Evolutionary conservation across 257 asterid genomes (phyloP), one percentile per base, ranked within the genome.

Genomic region (Marsdenia floribunda): DNA sequence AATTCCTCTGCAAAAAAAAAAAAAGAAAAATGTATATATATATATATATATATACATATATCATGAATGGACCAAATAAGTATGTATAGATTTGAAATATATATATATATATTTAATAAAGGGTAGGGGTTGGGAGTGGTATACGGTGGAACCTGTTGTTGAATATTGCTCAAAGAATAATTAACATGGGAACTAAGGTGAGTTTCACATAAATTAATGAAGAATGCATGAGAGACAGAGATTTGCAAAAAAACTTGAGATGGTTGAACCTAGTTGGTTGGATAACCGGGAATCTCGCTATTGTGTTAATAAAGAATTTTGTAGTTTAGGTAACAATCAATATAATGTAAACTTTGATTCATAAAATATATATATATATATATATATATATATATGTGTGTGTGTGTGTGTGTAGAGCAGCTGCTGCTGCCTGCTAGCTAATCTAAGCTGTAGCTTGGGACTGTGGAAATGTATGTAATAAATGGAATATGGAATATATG

Each of bases 281-380:
- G 73, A 53, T 73, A 77, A 54, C 86, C 93, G 96, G 90, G 97
- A 91, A 87, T 91, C 97, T 78, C 89, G 95, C 90, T 82, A 73
- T 80, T 81, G 87, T 86, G 88, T 80, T 78, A 58, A 71, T 54
- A 78, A 87, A 86, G 24, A 61, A 68, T 75, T 84, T 84, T 86
- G 88, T 83, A 78, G 42, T 77, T 54, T 80, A 82, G 82, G 80
- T 47, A 71, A 24, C 73, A 37, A 53, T 53, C 10, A 49, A 12
- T 49, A 2, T 53, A 53, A 24, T 49, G 57, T 13, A 52, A 4
- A 53, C 10, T 52, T 16, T 16, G 15, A 35, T 6, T 52, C 18
- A 24, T 18, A 69, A 4, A 5, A 21, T 47, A 24, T 13, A 44
- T 16, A 70, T 16, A 14, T 54, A 55, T 2, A 3, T 50, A 70